Evolutionary conservation across 805 yeast species (phyloP), one percentile per base, ranked within the genome.

Genomic region (Sungouiozyma ichnusensis): DNA sequence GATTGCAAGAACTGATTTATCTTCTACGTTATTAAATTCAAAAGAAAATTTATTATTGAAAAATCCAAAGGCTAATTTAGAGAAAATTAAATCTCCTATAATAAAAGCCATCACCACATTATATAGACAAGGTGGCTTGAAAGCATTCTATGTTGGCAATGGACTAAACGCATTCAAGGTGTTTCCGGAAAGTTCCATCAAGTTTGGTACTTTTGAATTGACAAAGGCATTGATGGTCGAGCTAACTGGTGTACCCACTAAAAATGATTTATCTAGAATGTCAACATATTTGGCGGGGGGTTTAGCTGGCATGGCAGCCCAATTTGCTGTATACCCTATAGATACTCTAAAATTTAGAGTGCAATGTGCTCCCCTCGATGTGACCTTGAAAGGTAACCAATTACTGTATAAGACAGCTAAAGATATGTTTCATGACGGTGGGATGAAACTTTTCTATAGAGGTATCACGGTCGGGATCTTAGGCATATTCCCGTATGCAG

Each of bases 401-500:
- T 65, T 87, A 16, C 62, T 88, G 36, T 42, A 71, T 16, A 64
- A 69, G 33, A 87, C 96, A 0, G 87, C 94, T 2, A 76, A 69
- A 48, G 77, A 80, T 39, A 82, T 90, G 85, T 84, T 74, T 63
- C 47, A 48, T 14, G 85, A 80, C 47, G 95, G 95, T 34, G 97
- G 97, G 0, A 20, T 85, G 2, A 62, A 72, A 37, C 63, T 83
- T 4, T 92, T 87, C 54, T 92, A 92, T 59, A 66, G 97, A 48
- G 98, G 98, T 20, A 71, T 90, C 16, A 63, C 76, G 41, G 94
- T 86, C 19, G 98, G 98, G n/a, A 76, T 88, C 3, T 75, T 88
- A 45, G 98, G 98, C 38, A 90, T 92, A 50, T 92, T 92, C 66
- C 98, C 98, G 0, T 92, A 88, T 59, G 97, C 97, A 1, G 98